These are phyloP conservation scores for Aspergillus proliferans DNA, from an alignment of 2,329 filamentous ascomycete species.

Conservation along the genomic window DNA sequence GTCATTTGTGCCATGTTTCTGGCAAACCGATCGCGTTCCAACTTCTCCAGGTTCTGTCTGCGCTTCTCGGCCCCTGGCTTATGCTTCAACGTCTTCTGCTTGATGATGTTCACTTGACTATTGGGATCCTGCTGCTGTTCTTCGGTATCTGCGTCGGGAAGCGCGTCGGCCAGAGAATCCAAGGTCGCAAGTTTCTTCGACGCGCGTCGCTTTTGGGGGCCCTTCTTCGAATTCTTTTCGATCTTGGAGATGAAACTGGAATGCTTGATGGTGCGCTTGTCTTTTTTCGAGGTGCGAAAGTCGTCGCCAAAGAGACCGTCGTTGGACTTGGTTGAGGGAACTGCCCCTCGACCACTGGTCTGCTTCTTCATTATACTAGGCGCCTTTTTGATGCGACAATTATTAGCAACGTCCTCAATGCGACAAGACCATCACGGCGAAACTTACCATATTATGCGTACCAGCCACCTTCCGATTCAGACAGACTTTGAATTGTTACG, in stretches of 20 bases:
- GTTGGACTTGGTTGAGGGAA: constrained; percentile 12
- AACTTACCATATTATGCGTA: constrained; percentile 3
- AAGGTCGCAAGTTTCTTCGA: constrained; percentile 74
- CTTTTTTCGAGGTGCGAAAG: constrained; percentile 69
- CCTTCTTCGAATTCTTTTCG: constrained; percentile 53
- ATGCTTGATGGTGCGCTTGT: constrained; percentile 78
- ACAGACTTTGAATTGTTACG: background rate
- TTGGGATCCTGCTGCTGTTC: constrained; percentile 40
- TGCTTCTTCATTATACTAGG: constrained; percentile 9
- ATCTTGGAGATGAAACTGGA: constrained; percentile 72
- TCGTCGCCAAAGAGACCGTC: constrained; percentile 24
- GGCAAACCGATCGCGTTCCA: constrained; percentile 78
- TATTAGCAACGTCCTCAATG: background rate
- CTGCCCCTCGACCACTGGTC: constrained; percentile 10
- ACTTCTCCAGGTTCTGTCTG: constrained; percentile 71
- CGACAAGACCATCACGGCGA: background rate
- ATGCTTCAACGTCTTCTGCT: constrained; percentile 67
- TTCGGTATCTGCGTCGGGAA: constrained; percentile 60
- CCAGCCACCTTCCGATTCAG: no score
- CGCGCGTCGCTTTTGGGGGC: constrained; percentile 60
- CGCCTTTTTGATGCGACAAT: background rate
- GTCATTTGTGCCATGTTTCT: constrained; percentile 73
- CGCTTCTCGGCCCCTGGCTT: constrained; percentile 74
- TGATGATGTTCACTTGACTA: constrained; percentile 61
- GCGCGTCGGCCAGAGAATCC: constrained; percentile 69